Evolutionary conservation across 345 rosid genomes (phyloP).

Genomic region (Streptanthus diversifolius): DNA sequence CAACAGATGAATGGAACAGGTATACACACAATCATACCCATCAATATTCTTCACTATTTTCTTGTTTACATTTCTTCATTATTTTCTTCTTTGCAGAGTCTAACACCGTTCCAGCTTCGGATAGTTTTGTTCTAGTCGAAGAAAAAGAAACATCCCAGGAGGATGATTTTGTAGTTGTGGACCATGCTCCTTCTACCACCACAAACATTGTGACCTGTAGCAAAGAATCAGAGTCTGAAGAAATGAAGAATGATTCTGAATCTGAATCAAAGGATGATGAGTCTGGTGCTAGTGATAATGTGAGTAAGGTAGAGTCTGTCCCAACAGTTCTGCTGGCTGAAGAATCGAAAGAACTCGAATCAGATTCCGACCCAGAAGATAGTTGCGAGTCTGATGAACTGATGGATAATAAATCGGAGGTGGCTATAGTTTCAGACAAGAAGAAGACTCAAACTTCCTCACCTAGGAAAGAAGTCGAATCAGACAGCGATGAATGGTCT

Average conservation of each 20-base stretch:
- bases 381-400: constrained; percentile 8
- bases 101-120: neutral
- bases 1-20: constrained; percentile 17
- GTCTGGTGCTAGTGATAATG: constrained; percentile 8
- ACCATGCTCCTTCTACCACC: constrained; percentile 9
- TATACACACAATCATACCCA: neutral
- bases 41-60: neutral
- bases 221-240: constrained; percentile 24
- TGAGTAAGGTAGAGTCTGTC: neutral
- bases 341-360: neutral
- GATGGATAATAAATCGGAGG: constrained; percentile 2
- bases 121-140: constrained; percentile 1
- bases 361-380: neutral
- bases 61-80: constrained; percentile 13
- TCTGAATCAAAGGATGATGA: constrained; percentile 18
- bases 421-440: constrained; percentile 15
- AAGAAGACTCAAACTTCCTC: constrained; percentile 9
- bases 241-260: constrained; percentile 21
- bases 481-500: constrained; percentile 32
- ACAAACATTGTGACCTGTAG: neutral
- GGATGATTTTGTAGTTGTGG: constrained; percentile 15
- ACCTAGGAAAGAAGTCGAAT: neutral
- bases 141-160: constrained; percentile 20
- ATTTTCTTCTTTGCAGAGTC: constrained; percentile 17
- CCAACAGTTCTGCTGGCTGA: constrained; percentile 1